Base-by-base conservation (phyloP, 106 monocot genomes). In the Allium fistulosum region DNA sequence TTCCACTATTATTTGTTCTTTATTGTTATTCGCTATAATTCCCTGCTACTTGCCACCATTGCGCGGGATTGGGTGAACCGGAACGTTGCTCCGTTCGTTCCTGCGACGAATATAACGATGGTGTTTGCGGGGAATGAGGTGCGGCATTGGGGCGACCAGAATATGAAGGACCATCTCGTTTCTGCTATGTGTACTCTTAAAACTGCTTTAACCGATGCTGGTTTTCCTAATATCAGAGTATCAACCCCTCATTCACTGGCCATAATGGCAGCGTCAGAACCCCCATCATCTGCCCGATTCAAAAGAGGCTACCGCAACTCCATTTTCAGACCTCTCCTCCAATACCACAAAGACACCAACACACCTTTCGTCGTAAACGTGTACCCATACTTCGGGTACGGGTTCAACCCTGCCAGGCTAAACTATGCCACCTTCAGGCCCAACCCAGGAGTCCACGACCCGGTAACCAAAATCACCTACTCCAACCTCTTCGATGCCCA, bases 331-430 rank as follows among this genome's bases (percentile, higher is more conserved):
- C 97, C 92, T 14, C 86, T 97, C 86, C 92, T 97, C 11, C 65
- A 81, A 17, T 91, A 84, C 79, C 97, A 82, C 77, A 81, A 80
- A 11, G 15, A 60, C 13, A 82, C 92, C 17, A 80, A 73, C n/a
- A 82, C 86, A 4, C 92, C 97, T 10, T 97, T 97, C 81, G 22
- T 90, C 26, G 87, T 97, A 28, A 95, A 95, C 62, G 85, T 91
- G 56, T 57, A 94, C 71, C 84, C 90, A 14, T 94, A 94, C 64
- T 89, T 89, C 12, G 89, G 86, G 82, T 94, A 84, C 84, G 80
- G 86, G 12, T 94, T 86, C 84, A 71, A n/a, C 63, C 59, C 59
- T 10, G 7, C 26, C 9, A 84, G 80, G 49, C 72, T 88, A 1
- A 66, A 84, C 77, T 96, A 86, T 79, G 86, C 96, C 7, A 62